Evolutionary conservation across 2,329 filamentous ascomycete genomes (phyloP).

Genomic region (Cladorrhinum sp.): DNA sequence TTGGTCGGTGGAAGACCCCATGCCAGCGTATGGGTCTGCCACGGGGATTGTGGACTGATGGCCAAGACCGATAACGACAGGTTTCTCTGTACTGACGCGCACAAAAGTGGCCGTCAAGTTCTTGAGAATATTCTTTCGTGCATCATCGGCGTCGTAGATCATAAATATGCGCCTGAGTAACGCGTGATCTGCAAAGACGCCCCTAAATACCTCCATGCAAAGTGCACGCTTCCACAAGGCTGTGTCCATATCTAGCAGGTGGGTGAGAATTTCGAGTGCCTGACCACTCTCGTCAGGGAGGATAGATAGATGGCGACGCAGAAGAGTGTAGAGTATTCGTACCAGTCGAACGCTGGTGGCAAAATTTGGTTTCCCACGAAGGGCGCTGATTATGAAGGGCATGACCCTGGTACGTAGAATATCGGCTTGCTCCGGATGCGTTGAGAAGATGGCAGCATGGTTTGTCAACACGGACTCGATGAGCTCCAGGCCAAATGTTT

Average conservation of each 20-base stretch:
- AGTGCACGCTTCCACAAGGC: slow-evolving; percentile 81
- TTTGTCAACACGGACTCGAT: slow-evolving; percentile 88
- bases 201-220: slow-evolving; percentile 87
- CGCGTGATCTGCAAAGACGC: slow-evolving; percentile 76
- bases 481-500: slow-evolving; percentile 83
- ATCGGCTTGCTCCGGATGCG: slow-evolving; percentile 76
- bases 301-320: slow-evolving; percentile 73
- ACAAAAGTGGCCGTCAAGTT: slow-evolving; percentile 86
- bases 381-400: slow-evolving; percentile 73
- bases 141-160: slow-evolving; percentile 71
- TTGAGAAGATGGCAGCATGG: slow-evolving; percentile 74
- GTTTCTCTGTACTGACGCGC: slow-evolving; percentile 88
- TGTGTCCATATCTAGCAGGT: slow-evolving; percentile 83
- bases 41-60: slow-evolving; percentile 83
- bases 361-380: slow-evolving; percentile 78
- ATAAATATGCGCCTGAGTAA: slow-evolving; percentile 77
- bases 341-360: slow-evolving; percentile 77
- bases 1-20: slow-evolving; percentile 67
- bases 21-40: slow-evolving; percentile 52
- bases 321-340: slow-evolving; percentile 76
- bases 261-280: slow-evolving; percentile 75
- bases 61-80: slow-evolving; percentile 80
- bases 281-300: slow-evolving; percentile 79
- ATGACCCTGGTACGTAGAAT: slow-evolving; percentile 75
- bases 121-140: slow-evolving; percentile 72